Percentiles rank a stretch among this genome's conserved stretches.
Evolutionary conservation across 2,329 filamentous ascomycete genomes (phyloP).

Genomic region (Verticillium zaregamsianum): DNA sequence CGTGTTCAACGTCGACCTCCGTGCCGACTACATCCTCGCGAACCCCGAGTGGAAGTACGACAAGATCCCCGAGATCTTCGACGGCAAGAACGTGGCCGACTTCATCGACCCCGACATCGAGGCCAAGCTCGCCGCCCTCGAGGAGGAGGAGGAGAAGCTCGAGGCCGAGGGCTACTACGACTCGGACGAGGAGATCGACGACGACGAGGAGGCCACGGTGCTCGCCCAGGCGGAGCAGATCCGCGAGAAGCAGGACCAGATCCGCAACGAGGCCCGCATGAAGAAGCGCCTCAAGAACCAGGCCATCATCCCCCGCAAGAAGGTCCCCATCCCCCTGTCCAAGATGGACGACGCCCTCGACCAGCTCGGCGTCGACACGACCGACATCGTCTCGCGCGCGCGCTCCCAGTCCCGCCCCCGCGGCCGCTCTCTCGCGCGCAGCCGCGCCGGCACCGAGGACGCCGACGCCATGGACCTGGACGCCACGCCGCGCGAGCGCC

Average conservation of each 20-base stretch:
- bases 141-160: constrained; percentile 92
- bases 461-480: constrained; percentile 75
- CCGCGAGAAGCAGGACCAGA: constrained; percentile 86
- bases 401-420: constrained; percentile 63
- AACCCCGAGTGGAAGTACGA: constrained; percentile 95
- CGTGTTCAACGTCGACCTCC: constrained; percentile 92
- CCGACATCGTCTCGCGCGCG: constrained; percentile 68
- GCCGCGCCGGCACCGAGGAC: constrained; percentile 58
- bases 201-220: constrained; percentile 83
- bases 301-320: constrained; percentile 82
- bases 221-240: constrained; percentile 92
- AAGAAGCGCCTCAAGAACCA: constrained; percentile 97
- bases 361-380: constrained; percentile 79
- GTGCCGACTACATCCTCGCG: constrained; percentile 81
- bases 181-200: constrained; percentile 75
- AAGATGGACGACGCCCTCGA: constrained; percentile 85
- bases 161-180: constrained; percentile 94
- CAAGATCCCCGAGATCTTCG: constrained; percentile 87
- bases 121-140: constrained; percentile 81
- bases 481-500: constrained; percentile 48
- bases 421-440: constrained; percentile 65
- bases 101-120: constrained; percentile 97
- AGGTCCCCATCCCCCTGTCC: constrained; percentile 75
- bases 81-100: constrained; percentile 97
- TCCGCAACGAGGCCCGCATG: constrained; percentile 92